These are phyloP conservation scores for Aristolochia contorta DNA, from an alignment of 164 flowering plant genomes.

Conservation along the genomic window DNA sequence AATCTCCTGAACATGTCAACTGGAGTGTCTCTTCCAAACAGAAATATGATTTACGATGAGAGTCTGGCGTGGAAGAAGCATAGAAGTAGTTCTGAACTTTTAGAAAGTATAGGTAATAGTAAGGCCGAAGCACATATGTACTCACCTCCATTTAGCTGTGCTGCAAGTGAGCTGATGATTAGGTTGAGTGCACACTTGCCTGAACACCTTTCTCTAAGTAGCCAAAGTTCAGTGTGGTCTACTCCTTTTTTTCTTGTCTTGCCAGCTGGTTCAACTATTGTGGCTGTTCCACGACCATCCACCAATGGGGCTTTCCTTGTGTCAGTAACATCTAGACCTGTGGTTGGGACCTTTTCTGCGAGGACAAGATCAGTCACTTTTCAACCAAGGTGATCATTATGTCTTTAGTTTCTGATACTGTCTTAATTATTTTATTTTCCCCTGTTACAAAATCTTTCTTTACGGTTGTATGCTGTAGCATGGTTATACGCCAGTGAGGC, in stretches of 20 bases:
- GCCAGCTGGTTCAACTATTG: slow-evolving; percentile 65
- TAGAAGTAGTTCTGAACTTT: slow-evolving; percentile 14
- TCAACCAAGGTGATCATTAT: slow-evolving; percentile 63
- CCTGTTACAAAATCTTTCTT: too few species aligned
- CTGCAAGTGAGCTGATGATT: slow-evolving; percentile 57
- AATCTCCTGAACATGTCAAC: slow-evolving; percentile 9
- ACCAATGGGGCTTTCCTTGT: slow-evolving; percentile 45
- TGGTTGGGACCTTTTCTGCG: slow-evolving; percentile 52
- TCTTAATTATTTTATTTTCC: too few species aligned
- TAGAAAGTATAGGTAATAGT: slow-evolving; percentile 16
- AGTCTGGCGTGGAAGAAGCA: not conserved
- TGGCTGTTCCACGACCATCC: slow-evolving; percentile 58
- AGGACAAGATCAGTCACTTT: slow-evolving; percentile 68
- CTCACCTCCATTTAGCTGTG: slow-evolving; percentile 47
- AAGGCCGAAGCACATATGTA: slow-evolving; percentile 59
- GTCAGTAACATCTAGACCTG: slow-evolving; percentile 59
- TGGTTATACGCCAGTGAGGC: too few species aligned
- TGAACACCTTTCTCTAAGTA: slow-evolving; percentile 18
- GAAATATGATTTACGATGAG: too few species aligned
- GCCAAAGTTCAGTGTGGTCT: slow-evolving; percentile 50
- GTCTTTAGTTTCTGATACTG: too few species aligned
- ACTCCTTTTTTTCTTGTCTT: slow-evolving; percentile 65
- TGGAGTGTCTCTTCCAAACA: too few species aligned
- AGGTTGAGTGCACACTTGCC: slow-evolving; percentile 31
- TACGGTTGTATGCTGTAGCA: too few species aligned